Evolutionary conservation across 805 yeast species (phyloP).

Genomic region (Dipodascopsis tothii): DNA sequence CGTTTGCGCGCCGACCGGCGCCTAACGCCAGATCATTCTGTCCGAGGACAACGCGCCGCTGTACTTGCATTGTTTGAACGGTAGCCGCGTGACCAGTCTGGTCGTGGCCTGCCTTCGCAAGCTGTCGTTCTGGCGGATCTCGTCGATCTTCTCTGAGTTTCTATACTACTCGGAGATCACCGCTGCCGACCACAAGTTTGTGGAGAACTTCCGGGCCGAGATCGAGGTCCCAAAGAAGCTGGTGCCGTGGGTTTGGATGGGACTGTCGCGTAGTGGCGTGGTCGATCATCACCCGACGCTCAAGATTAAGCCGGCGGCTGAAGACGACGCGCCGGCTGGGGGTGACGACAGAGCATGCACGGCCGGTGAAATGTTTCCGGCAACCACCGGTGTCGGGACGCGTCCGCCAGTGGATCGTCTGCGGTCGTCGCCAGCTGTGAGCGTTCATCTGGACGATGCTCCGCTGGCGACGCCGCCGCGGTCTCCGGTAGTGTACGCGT

Average conservation of each 20-base stretch:
- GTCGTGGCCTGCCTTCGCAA: conserved; percentile 81
- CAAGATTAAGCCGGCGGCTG: conserved; percentile 22
- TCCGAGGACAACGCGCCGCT: conserved; percentile 58
- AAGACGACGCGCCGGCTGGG: no score
- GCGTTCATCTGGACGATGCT: no score
- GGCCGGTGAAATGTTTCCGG: no score
- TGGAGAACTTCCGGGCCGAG: conserved; percentile 68
- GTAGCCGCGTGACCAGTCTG: conserved; percentile 78
- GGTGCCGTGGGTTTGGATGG: conserved; percentile 61
- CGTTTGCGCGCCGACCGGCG: background rate
- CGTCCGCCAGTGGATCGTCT: no score
- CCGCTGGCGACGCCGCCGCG: no score
- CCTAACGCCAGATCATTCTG: conserved; percentile 39
- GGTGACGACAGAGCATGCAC: no score
- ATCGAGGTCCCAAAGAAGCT: conserved; percentile 47
- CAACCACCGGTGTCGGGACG: no score
- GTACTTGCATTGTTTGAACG: conserved; percentile 81
- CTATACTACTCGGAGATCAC: conserved; percentile 66
- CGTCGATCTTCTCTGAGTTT: conserved; percentile 81
- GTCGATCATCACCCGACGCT: conserved; percentile 48
- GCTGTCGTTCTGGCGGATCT: conserved; percentile 78
- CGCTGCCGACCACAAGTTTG: conserved; percentile 76
- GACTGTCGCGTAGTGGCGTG: conserved; percentile 48
- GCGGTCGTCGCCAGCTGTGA: no score
- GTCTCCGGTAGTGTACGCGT: no score